phyloP scores from a whole-genome alignment of 2,329 filamentous ascomycete genomes.

The Verticillium albo-atrum region DNA sequence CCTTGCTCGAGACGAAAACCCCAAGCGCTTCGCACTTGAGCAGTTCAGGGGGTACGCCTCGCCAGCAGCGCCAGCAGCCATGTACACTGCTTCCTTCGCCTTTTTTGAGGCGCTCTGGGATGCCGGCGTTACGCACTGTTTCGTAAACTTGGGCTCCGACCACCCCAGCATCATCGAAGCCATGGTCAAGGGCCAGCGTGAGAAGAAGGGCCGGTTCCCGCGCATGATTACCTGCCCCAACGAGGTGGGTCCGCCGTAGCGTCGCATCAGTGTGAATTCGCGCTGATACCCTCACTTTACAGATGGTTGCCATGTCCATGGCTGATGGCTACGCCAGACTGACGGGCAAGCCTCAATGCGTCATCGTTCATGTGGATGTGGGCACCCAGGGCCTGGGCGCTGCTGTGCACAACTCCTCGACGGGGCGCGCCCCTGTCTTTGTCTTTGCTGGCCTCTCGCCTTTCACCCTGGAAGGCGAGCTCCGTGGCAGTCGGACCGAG shows the following conservation, averaged over 20 bases:
- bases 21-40: background rate
- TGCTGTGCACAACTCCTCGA: constrained; percentile 68
- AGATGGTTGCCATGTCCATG: constrained; percentile 76
- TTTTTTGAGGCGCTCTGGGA: constrained; percentile 82
- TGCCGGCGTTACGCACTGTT: constrained; percentile 55
- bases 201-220: constrained; percentile 57
- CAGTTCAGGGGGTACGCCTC: background rate
- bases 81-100: constrained; percentile 73
- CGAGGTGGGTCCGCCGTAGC: constrained; percentile 43
- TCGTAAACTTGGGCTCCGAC: constrained; percentile 59
- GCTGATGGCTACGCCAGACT: constrained; percentile 68
- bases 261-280: background rate
- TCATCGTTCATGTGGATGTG: constrained; percentile 71
- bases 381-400: constrained; percentile 69
- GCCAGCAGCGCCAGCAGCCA: constrained; percentile 17
- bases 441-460: constrained; percentile 70
- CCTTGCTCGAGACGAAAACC: background rate
- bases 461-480: constrained; percentile 67
- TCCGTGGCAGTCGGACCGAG: constrained; percentile 65
- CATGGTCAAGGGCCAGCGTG: constrained; percentile 66
- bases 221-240: constrained; percentile 70
- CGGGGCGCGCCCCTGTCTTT: constrained; percentile 63
- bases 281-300: background rate
- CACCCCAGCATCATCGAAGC: constrained; percentile 70
- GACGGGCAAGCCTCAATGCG: constrained; percentile 64